Conservation (phyloP, 768 basidiomycete species). For the Mycena galopus region DNA sequence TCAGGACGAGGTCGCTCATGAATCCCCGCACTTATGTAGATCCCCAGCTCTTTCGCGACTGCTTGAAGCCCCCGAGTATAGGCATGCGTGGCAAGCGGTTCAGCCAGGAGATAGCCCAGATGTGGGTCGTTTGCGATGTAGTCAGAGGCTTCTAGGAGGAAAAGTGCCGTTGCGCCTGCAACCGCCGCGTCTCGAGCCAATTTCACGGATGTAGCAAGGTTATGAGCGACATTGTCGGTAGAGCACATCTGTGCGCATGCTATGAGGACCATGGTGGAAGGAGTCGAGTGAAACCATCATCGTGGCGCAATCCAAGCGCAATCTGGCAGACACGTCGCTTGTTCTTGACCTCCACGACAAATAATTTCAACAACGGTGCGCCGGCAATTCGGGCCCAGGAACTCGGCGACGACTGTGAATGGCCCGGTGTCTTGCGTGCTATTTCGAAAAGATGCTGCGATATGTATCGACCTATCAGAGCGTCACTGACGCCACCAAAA, state of each 20-base stretch:
- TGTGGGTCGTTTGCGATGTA: constrained; percentile 30
- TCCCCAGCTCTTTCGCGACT: constrained; percentile 30
- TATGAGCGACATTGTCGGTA: constrained; percentile 33
- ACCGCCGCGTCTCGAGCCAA: constrained; percentile 33
- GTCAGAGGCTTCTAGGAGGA: constrained; percentile 35
- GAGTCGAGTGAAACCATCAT: not conserved
- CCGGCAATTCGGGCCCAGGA: too few relatives aligned
- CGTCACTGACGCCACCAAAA: not conserved
- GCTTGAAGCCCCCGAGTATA: constrained; percentile 31
- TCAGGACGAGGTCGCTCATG: constrained; percentile 31
- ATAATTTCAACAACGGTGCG: too few relatives aligned
- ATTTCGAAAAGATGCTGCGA: constrained; percentile 3
- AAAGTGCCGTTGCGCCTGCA: constrained; percentile 32
- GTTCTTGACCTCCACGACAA: too few relatives aligned
- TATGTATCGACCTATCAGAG: constrained; percentile 16
- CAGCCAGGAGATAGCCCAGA: constrained; percentile 23
- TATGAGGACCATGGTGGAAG: constrained; percentile 34
- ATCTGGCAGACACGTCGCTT: not conserved
- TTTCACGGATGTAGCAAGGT: constrained; percentile 31
- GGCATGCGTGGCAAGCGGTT: constrained; percentile 31
- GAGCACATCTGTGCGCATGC: constrained; percentile 37
- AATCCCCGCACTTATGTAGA: constrained; percentile 32
- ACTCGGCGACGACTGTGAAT: not conserved
- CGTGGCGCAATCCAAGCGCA: not conserved
- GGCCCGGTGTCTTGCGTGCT: constrained; percentile 24